phyloP scores from a whole-genome alignment of 1,284 basidiomycete species.

The Puccinia coronata region DNA sequence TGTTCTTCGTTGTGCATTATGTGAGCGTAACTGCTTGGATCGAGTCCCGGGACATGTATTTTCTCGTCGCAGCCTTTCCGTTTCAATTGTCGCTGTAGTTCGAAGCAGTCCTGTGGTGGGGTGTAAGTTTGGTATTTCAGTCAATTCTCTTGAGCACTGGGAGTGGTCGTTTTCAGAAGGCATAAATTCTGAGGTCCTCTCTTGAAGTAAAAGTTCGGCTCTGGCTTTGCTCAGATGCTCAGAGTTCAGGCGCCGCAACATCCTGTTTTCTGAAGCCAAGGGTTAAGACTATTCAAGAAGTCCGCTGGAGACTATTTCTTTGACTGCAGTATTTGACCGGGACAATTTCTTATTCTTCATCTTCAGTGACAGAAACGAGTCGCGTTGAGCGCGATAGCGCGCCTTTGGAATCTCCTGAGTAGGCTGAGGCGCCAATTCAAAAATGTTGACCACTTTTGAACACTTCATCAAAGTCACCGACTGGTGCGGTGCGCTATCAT shows the following conservation, averaged over 20 bases:
- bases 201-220: not conserved
- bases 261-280: not conserved
- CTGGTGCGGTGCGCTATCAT: not conserved
- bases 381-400: not conserved
- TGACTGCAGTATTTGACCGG: not conserved
- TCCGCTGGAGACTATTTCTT: not conserved
- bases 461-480: slow-evolving; percentile 3
- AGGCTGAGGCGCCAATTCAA: not conserved
- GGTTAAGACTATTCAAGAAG: not conserved
- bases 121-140: not conserved
- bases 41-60: not conserved
- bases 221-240: not conserved
- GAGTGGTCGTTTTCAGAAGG: not conserved
- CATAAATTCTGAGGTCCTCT: not conserved
- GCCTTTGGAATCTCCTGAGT: not conserved
- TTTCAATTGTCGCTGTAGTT: not conserved
- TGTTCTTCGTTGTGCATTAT: slow-evolving; percentile 16
- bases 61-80: not conserved
- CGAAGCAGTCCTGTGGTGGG: not conserved
- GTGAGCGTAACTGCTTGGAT: not conserved
- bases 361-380: slow-evolving; percentile 7
- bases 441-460: slow-evolving; percentile 11
- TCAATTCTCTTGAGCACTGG: slow-evolving; percentile 11
- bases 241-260: not conserved
- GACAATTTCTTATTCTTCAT: slow-evolving; percentile 4